Evolutionary conservation across 1,284 basidiomycete genomes (phyloP), one percentile per base, ranked within the genome.

Genomic region (Coniferiporia weirii): DNA sequence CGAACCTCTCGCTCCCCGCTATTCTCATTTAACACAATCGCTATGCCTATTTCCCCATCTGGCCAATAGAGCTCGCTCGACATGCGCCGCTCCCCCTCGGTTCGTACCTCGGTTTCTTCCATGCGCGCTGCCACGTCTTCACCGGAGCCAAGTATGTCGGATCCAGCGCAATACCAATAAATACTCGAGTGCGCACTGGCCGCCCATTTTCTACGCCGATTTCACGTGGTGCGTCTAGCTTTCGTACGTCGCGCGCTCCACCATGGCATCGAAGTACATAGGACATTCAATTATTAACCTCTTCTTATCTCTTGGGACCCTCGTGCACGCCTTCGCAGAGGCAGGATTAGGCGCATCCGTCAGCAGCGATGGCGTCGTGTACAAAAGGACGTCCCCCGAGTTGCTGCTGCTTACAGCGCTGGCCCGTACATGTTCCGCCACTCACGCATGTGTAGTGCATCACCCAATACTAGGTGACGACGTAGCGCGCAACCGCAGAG

Each of bases 151-250:
- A 47, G 68, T 68, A 6, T 73, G n/a, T n/a, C n/a, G n/a, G 74
- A 19, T 77, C 64, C 71, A 2, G 68, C 71, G 0, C 65, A 72
- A 13, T 17, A 64, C 62, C 55, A 66, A 62, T n/a, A 45, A 45
- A 67, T 69, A 71, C 62, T 78, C 78, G 1, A 73, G 75, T 1
- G 76, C 77, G 17, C 70, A 82, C 60, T 93, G 91, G 89, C 90
- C 91, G 0, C 80, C 84, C 2, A 79, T 82, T 54, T 97, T 97
- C 71, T 93, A 94, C 69, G 78, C 83, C n/a, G 94, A 97, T 73
- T 97, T 95, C 71, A 85, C 86, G 0, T 91, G 91, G 0, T 79
- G 89, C 8, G 79, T 97, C 61, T 96, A 93, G 89, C 80, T 94
- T 55, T 96, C 94, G 0, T 98, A 45, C 35, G n/a, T 48, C 40